Conservation (phyloP, 345 rosid genomes). For the Reutealis trisperma region DNA sequence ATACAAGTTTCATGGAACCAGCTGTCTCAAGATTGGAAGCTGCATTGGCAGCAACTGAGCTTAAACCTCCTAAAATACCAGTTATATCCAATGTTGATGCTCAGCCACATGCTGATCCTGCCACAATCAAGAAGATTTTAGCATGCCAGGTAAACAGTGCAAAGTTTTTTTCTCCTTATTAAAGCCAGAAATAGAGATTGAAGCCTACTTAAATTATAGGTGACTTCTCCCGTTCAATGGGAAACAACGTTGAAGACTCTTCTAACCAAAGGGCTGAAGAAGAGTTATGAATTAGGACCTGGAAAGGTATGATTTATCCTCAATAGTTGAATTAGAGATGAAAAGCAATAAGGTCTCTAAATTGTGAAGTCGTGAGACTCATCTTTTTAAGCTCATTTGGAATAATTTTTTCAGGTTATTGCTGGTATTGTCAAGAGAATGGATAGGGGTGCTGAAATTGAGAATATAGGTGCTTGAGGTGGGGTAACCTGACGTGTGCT, state of each 20-base stretch:
- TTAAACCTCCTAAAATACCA: constrained; percentile 82
- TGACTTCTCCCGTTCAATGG: constrained; percentile 99
- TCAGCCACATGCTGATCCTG: constrained; percentile 89
- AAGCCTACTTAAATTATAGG: constrained; percentile 44
- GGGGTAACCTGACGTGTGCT: neutral
- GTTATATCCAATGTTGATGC: constrained; percentile 97
- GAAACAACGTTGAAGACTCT: constrained; percentile 89
- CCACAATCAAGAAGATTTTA: constrained; percentile 79
- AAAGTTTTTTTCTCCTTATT: neutral
- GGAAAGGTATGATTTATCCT: constrained; percentile 67
- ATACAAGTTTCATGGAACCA: constrained; percentile 96
- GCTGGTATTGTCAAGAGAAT: constrained; percentile 96
- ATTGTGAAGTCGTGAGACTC: neutral
- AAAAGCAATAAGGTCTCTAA: neutral
- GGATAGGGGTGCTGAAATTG: constrained; percentile 67
- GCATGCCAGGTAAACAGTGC: constrained; percentile 64
- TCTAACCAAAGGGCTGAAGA: constrained; percentile 66
- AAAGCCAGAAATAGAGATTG: neutral
- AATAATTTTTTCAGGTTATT: constrained; percentile 61
- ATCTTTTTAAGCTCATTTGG: constrained; percentile 11
- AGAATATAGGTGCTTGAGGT: constrained; percentile 69
- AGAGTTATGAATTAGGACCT: constrained; percentile 91
- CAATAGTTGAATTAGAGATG: neutral
- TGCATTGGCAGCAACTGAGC: constrained; percentile 74
- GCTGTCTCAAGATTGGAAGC: constrained; percentile 95